Evolutionary conservation across 202 grass and related monocot species (phyloP).

Genomic region (Carex sylvatica): DNA sequence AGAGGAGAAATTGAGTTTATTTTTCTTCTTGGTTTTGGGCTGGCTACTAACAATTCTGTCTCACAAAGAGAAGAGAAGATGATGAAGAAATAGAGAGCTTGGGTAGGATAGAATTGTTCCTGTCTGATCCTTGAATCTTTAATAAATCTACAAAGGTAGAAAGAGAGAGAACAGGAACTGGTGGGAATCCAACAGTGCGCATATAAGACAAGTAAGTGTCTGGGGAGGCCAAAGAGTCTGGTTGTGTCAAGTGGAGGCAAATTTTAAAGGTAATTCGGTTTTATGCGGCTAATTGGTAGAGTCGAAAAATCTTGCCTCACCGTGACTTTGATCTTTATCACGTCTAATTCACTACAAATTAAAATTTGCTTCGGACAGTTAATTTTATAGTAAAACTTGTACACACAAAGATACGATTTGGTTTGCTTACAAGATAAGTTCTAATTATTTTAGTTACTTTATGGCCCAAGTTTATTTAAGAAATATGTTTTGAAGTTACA

Average conservation of each 20-base stretch:
- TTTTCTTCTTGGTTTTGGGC: slow-evolving; percentile 10
- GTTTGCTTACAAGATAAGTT: neutral
- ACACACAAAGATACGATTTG: neutral
- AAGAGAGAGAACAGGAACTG: neutral
- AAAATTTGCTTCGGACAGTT: neutral
- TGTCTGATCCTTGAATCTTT: slow-evolving; percentile 31
- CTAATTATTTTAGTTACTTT: neutral
- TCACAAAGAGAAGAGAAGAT: neutral
- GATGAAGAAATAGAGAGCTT: slow-evolving; percentile 21
- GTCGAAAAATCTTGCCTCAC: too few species aligned
- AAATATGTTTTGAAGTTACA: neutral
- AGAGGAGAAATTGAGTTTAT: neutral
- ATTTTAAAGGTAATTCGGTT: neutral
- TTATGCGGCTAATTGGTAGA: neutral
- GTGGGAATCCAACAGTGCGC: slow-evolving; percentile 17
- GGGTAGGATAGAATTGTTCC: slow-evolving; percentile 27
- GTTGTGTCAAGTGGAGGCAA: slow-evolving; percentile 24
- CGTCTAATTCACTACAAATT: neutral
- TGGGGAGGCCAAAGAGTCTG: neutral
- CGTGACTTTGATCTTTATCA: too few species aligned
- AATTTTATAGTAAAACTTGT: neutral
- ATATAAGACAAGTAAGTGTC: slow-evolving; percentile 14
- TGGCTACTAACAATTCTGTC: neutral
- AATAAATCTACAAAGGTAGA: slow-evolving; percentile 21
- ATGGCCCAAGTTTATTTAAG: neutral